A percentile compares a stretch with the other conserved stretches of the same genome.
Evolutionary conservation across 2,329 filamentous ascomycete species (phyloP).

Genomic region (Fusarium sp.): DNA sequence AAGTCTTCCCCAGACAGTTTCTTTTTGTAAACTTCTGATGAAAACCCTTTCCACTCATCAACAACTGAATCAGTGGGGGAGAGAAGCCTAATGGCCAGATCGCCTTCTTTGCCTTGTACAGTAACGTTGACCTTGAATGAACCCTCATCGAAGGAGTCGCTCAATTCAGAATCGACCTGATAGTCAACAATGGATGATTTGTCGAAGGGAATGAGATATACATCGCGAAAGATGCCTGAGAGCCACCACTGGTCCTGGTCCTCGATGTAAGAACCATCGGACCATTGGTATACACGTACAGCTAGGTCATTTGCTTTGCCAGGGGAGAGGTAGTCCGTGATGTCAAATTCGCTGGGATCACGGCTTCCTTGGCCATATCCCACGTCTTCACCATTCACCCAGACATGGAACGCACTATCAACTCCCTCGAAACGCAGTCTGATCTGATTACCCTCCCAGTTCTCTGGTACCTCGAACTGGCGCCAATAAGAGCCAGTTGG

Average conservation of each 20-base stretch:
- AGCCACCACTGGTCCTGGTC: conserved; percentile 80
- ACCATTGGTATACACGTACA: conserved; percentile 79
- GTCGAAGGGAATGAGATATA: conserved; percentile 73
- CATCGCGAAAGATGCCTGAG: conserved; percentile 73
- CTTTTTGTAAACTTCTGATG: conserved; percentile 55
- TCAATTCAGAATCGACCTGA: conserved; percentile 66
- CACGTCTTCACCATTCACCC: conserved; percentile 75
- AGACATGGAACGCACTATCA: conserved; percentile 78
- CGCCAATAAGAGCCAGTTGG: conserved; percentile 74
- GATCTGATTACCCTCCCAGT: conserved; percentile 66
- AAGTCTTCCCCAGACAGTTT: conserved; percentile 63
- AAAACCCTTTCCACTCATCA: conserved; percentile 43
- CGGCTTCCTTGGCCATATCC: conserved; percentile 80
- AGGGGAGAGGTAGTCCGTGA: conserved; percentile 65
- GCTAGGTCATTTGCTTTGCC: conserved; percentile 67
- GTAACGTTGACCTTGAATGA: conserved; percentile 64
- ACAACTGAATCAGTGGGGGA: conserved; percentile 51
- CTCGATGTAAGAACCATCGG: conserved; percentile 79
- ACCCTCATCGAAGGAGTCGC: conserved; percentile 66
- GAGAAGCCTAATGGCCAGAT: conserved; percentile 55
- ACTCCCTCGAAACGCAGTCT: conserved; percentile 81
- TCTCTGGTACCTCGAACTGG: conserved; percentile 64
- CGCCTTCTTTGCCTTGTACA: conserved; percentile 60
- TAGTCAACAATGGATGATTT: conserved; percentile 57
- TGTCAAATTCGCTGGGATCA: conserved; percentile 80